phyloP scores from a whole-genome alignment of 2,329 filamentous ascomycete genomes.

The Cordyceps cicadae region DNA sequence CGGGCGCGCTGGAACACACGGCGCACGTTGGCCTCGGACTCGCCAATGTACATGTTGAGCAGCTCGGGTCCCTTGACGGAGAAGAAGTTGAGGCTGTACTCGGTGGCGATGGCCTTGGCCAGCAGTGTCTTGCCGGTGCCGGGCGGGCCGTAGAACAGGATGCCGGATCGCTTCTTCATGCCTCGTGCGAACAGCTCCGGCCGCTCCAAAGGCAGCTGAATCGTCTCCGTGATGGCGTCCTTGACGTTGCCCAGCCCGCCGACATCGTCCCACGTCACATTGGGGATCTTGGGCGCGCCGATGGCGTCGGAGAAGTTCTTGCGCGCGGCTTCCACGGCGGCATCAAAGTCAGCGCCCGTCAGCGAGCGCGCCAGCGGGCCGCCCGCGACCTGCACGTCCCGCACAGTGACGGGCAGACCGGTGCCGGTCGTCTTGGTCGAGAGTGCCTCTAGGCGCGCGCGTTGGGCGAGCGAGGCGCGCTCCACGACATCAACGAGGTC shows the following conservation, averaged over 20 bases:
- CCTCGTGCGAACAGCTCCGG: constrained; percentile 94
- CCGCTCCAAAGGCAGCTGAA: constrained; percentile 82
- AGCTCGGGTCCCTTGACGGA: constrained; percentile 86
- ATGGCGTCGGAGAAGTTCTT: constrained; percentile 99
- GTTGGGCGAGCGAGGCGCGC: constrained; percentile 70
- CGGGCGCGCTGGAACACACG: constrained; percentile 81
- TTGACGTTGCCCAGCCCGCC: constrained; percentile 90
- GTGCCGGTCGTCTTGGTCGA: constrained; percentile 39
- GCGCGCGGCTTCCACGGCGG: constrained; percentile 88
- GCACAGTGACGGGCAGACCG: constrained; percentile 48
- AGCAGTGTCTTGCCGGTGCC: constrained; percentile 89
- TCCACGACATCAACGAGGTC: constrained; percentile 93
- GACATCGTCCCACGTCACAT: constrained; percentile 93
- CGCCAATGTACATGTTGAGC: constrained; percentile 94
- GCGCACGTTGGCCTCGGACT: constrained; percentile 85
- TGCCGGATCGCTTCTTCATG: constrained; percentile 95
- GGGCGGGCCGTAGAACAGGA: constrained; percentile 84
- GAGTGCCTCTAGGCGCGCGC: constrained; percentile 65
- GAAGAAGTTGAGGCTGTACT: constrained; percentile 93
- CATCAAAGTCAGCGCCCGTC: constrained; percentile 75
- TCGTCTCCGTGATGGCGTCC: constrained; percentile 93
- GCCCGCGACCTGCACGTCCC: constrained; percentile 82
- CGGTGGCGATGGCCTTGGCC: constrained; percentile 86
- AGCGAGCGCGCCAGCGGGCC: constrained; percentile 71
- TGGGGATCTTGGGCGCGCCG: constrained; percentile 94